Evolutionary conservation across 2,329 filamentous ascomycete species (phyloP), one percentile per base, ranked within the genome.

Genomic region (Pseudogymnoascus verrucosus): DNA sequence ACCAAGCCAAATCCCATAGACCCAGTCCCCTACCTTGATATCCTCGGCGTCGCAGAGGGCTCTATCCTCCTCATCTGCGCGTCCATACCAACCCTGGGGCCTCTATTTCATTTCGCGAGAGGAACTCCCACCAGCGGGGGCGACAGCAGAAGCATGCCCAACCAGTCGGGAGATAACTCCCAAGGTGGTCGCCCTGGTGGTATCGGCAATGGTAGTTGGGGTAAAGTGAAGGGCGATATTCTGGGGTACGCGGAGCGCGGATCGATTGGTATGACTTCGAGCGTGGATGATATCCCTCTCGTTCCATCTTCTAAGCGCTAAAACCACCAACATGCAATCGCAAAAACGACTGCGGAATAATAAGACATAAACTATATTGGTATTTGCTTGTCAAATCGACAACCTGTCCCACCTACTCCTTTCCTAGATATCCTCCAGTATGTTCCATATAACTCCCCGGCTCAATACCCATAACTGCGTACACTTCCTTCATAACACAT

Each of bases 11-110:
- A 40, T 40, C 61, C 16, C 61, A 59, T 62, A 71, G 70, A 67
- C 31, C 68, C 71, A 11, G 64, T 69, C 1, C 67, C 66, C 12
- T 71, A 70, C 31, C 70, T 73, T 7, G 66, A 69, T 42, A 71
- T 71, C 23, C 64, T 72, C 10, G 71, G 70, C 40, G 68, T 71
- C 44, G 65, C 68, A 23, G 68, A 71, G 40, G 61, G 61, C 12
- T 54, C 37, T 21, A 62, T 62, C 28, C 21, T 54, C 21, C 36
- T 62, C 19, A 62, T 62, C 37, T 62, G 61, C 14, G 61, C 61
- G 12, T 62, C 61, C 28, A 31, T 62, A 8, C 61, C 61, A 44
- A 62, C 61, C 21, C 61, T 62, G 11, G 61, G 61, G 39, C 63
- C 63, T 34, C 31, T 64, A n/a, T 64, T 64, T 37, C 59, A 39